Evolutionary conservation across 2,329 filamentous ascomycete species (phyloP), one percentile per base, ranked within the genome.

Genomic region (Calonectria henricotiae): DNA sequence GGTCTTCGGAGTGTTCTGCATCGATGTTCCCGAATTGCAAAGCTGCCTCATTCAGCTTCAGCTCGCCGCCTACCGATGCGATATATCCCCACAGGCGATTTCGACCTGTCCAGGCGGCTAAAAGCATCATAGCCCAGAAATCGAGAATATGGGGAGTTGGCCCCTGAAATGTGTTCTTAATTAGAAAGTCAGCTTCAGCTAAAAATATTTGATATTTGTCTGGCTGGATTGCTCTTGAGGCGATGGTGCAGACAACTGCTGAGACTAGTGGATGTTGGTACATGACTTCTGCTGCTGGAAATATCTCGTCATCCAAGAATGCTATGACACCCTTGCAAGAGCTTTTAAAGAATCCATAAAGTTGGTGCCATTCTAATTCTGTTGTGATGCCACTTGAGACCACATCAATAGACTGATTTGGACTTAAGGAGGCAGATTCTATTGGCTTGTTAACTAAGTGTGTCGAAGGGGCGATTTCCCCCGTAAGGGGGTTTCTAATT

Each of bases 201-300:
- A 44, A 43, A 44, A 44, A 61, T 5, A 61, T n/a, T 7, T 62
- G 39, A 9, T 55, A 55, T 55, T 55, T 55, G n/a, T 55, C 49
- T 9, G 46, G 58, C 27, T 47, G 27, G 9, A 62, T 62, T 20
- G 58, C 58, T 15, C 58, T n/a, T 11, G 58, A 27, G 5, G 58
- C 27, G 7, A 62, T 62, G 41, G 25, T 62, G 39, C 58, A 46
- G 11, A 62, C 15, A 7, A 62, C 58, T 5, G 41, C n/a, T 20
- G 58, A 35, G 15, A 62, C 25, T 9, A 62, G 30, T 1, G 58
- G 23, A 41, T 62, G 41, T 23, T 30, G 58, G 15, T 32, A 25
- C 27, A 62, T 30, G 8, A 46, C 15, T 13, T 35, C 27, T 5
- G 58, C 15, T 2, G 25, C 7, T 12, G 58, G 41, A 20, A 44